Conservation (phyloP, 148 eudicot genomes). For the Vaccinium macrocarpon region DNA sequence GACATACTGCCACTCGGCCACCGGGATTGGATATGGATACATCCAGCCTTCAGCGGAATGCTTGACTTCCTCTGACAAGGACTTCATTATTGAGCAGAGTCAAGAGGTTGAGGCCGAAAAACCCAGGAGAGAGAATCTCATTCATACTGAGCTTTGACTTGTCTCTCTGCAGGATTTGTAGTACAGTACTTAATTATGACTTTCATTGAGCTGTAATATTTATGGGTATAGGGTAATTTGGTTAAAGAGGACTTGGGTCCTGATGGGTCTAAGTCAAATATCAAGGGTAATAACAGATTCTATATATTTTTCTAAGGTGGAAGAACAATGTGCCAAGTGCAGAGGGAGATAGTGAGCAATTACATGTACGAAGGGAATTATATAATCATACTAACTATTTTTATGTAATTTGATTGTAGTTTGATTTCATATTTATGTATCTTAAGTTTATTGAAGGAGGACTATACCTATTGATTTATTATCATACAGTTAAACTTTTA, state of each 20-base stretch:
- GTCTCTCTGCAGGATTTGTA: neutral
- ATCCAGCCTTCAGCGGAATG: constrained; percentile 87
- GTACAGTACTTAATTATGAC: neutral
- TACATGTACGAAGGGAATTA: neutral
- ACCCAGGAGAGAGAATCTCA: constrained; percentile 27
- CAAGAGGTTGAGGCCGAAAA: constrained; percentile 27
- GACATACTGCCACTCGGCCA: constrained; percentile 73
- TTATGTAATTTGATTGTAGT: neutral
- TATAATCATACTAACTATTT: neutral
- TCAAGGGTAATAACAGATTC: neutral
- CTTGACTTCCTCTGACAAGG: constrained; percentile 50
- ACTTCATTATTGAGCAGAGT: constrained; percentile 24
- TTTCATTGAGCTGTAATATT: neutral
- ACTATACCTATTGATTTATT: neutral
- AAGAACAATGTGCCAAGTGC: neutral
- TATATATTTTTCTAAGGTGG: neutral
- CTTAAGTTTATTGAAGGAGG: neutral
- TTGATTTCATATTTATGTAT: neutral
- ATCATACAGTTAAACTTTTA: neutral
- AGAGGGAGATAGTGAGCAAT: neutral
- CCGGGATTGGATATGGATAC: constrained; percentile 54
- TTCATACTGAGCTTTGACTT: constrained; percentile 75
- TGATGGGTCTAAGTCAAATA: neutral
- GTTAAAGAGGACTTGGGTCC: neutral
- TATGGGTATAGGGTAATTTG: neutral